Evolutionary conservation across 108 stramenopile species (phyloP).

Genomic region (Nitzschia sp.): DNA sequence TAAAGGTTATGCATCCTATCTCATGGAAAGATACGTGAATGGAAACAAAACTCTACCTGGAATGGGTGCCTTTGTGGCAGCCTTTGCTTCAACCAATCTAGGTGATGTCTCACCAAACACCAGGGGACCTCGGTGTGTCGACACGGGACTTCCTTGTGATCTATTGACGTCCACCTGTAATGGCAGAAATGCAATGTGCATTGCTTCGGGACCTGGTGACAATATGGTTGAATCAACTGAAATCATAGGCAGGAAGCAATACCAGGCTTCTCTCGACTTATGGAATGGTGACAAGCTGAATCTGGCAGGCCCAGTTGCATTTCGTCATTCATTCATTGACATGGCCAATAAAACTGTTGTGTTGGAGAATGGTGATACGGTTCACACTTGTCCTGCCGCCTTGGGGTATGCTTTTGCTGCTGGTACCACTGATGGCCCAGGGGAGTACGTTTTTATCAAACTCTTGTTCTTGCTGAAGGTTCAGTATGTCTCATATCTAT

Average conservation of each 20-base stretch:
- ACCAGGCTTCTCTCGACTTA: constrained; percentile 26
- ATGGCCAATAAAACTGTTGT: constrained; percentile 47
- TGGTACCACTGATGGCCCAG: constrained; percentile 66
- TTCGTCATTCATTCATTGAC: constrained; percentile 51
- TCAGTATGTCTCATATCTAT: no score
- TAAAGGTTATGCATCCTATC: constrained; percentile 57
- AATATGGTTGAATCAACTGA: constrained; percentile 58
- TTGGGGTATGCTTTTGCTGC: constrained; percentile 63
- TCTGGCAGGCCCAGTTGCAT: constrained; percentile 34
- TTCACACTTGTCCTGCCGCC: constrained; percentile 45
- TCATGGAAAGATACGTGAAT: constrained; percentile 49
- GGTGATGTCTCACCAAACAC: constrained; percentile 71
- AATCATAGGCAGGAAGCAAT: constrained; percentile 55
- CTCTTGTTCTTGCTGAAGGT: no score
- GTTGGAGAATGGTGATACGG: constrained; percentile 34
- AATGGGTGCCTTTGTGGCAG: constrained; percentile 50
- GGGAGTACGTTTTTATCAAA: constrained; percentile 24
- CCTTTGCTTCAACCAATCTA: constrained; percentile 62
- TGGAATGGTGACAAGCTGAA: constrained; percentile 3
- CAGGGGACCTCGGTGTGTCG: constrained; percentile 47
- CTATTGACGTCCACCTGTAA: constrained; percentile 47
- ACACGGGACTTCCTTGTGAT: constrained; percentile 55
- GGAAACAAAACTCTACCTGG: constrained; percentile 37
- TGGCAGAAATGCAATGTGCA: constrained; percentile 45
- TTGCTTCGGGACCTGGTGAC: constrained; percentile 47